Evolutionary conservation across 768 basidiomycete species (phyloP).

Genomic region (Termitomyces sp.): DNA sequence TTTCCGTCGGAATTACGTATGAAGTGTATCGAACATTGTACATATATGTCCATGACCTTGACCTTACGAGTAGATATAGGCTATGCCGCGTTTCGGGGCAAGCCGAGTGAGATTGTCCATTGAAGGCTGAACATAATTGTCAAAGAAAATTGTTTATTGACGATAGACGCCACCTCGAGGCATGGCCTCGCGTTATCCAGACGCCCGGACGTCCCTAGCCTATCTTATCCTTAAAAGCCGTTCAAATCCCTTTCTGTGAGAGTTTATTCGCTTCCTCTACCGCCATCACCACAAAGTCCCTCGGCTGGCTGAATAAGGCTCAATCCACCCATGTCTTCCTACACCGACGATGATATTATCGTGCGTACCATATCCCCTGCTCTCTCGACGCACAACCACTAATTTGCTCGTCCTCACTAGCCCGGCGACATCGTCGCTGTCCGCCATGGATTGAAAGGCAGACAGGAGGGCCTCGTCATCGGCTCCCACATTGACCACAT

Average conservation of each 20-base stretch:
- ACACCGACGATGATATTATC: slow-evolving; percentile 28
- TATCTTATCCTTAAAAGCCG: slow-evolving; percentile 49
- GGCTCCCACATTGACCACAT: slow-evolving; percentile 67
- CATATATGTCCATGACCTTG: neutral
- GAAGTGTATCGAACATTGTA: neutral
- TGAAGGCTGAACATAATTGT: neutral
- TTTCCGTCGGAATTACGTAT: neutral
- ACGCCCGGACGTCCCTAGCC: slow-evolving; percentile 11
- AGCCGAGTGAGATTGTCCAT: neutral
- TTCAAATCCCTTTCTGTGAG: slow-evolving; percentile 17
- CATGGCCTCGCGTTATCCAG: slow-evolving; percentile 38
- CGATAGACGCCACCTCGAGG: slow-evolving; percentile 39
- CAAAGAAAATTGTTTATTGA: neutral
- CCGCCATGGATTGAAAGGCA: slow-evolving; percentile 54
- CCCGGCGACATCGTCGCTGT: slow-evolving; percentile 81
- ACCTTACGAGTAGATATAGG: neutral
- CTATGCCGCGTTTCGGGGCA: neutral
- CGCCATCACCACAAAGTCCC: neutral
- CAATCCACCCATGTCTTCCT: slow-evolving; percentile 23
- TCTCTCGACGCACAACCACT: neutral
- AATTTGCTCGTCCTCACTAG: slow-evolving; percentile 24
- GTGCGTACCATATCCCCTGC: slow-evolving; percentile 12
- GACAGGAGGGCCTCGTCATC: slow-evolving; percentile 75
- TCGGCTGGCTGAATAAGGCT: too few relatives aligned
- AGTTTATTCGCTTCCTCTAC: slow-evolving; percentile 13